Conservation (phyloP, 2,329 filamentous ascomycete species). For the Penicillium rolfsii region DNA sequence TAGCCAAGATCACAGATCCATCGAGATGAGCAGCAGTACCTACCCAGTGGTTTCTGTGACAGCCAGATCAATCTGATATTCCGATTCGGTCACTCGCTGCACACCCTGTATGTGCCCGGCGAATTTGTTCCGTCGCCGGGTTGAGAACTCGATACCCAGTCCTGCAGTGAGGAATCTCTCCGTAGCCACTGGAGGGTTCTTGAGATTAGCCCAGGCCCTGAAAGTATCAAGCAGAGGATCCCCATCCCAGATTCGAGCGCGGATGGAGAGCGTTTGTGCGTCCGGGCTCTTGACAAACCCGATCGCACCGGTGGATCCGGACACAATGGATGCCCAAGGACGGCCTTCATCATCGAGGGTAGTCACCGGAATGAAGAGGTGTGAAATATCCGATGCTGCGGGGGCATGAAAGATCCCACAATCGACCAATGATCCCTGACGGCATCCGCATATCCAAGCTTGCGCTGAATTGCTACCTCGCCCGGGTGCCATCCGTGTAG, state of each 20-base stretch:
- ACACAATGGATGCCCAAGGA: slow-evolving; percentile 26
- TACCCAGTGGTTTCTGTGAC: slow-evolving; percentile 19
- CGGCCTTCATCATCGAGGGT: slow-evolving; percentile 23
- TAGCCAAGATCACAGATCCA: background rate
- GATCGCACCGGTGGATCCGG: slow-evolving; percentile 19
- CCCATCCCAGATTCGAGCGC: slow-evolving; percentile 14
- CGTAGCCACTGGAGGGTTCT: background rate
- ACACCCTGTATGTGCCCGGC: slow-evolving; percentile 17
- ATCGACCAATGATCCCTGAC: slow-evolving; percentile 18
- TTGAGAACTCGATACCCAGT: slow-evolving; percentile 26
- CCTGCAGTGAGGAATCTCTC: slow-evolving; percentile 23
- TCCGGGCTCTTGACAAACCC: slow-evolving; percentile 24
- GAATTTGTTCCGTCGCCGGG: slow-evolving; percentile 27
- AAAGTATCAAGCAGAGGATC: slow-evolving; percentile 16
- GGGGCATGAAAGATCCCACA: slow-evolving; percentile 19
- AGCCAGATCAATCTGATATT: slow-evolving; percentile 11
- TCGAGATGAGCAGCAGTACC: background rate
- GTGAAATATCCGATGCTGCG: slow-evolving; percentile 27
- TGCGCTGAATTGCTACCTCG: slow-evolving; percentile 23
- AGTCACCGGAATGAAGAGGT: slow-evolving; percentile 26
- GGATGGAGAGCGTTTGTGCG: slow-evolving; percentile 6
- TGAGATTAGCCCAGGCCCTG: background rate
- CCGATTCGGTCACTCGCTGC: background rate
- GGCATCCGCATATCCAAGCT: slow-evolving; percentile 23
- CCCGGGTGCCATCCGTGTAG: slow-evolving; percentile 27